These are phyloP conservation scores for Geranomyces variabilis DNA, from an alignment of 192 early-diverging fungal genomes.

Conservation along the genomic window DNA sequence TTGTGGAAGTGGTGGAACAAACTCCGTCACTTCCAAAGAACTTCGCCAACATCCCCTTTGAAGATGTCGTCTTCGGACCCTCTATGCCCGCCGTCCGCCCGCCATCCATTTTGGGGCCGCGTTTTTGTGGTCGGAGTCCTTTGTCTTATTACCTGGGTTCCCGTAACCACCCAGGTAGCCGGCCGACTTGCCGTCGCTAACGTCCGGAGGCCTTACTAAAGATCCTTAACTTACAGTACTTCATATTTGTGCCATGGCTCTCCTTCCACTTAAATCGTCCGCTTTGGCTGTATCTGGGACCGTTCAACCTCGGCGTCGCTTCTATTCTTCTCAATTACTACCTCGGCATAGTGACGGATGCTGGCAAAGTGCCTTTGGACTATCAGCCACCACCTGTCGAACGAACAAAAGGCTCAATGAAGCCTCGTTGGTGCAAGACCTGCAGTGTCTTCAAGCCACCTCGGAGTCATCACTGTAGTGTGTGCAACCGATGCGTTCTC, in stretches of 20 bases:
- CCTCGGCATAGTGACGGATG: slow-evolving; percentile 72
- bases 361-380: slow-evolving; percentile 73
- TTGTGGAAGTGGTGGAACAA: no score
- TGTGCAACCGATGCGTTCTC: slow-evolving; percentile 55
- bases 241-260: slow-evolving; percentile 54
- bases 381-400: slow-evolving; percentile 28
- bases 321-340: slow-evolving; percentile 89
- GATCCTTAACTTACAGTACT: slow-evolving; percentile 20
- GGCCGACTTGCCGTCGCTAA: not conserved
- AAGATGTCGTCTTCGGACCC: no score
- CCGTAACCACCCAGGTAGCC: slow-evolving; percentile 38
- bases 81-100: no score
- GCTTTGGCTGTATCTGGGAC: slow-evolving; percentile 52
- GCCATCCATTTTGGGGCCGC: slow-evolving; percentile 8
- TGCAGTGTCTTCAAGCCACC: slow-evolving; percentile 56
- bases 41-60: no score
- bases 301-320: slow-evolving; percentile 78
- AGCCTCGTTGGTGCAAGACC: slow-evolving; percentile 51
- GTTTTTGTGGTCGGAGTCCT: slow-evolving; percentile 31
- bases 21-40: no score
- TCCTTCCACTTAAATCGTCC: slow-evolving; percentile 24
- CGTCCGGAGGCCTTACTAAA: not conserved
- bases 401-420: slow-evolving; percentile 2
- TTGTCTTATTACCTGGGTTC: slow-evolving; percentile 37
- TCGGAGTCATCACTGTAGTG: slow-evolving; percentile 54